Conservation (phyloP, 345 rosid genomes). For the Carallia pectinifolia region DNA sequence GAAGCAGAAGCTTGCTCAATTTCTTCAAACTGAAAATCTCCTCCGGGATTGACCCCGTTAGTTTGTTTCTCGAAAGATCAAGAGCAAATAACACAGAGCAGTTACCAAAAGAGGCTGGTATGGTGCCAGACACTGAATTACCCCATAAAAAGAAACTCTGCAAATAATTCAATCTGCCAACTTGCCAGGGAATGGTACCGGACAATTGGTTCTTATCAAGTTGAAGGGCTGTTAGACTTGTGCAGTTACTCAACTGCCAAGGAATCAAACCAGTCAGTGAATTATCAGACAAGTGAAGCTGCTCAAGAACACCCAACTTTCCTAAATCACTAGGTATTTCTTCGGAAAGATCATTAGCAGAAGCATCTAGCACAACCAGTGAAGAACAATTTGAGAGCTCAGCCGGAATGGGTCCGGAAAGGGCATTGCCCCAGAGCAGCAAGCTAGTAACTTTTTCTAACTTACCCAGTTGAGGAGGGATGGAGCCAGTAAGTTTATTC, state of each 20-base stretch:
- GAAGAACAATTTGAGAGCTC: slow-evolving; percentile 88
- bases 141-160: slow-evolving; percentile 96
- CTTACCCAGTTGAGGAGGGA: slow-evolving; percentile 75
- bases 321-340: slow-evolving; percentile 80
- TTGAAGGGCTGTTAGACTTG: slow-evolving; percentile 82
- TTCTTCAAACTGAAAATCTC: slow-evolving; percentile 77
- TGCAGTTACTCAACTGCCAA: slow-evolving; percentile 76
- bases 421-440: slow-evolving; percentile 83
- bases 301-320: slow-evolving; percentile 69
- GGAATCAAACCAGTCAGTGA: slow-evolving; percentile 67
- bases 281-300: slow-evolving; percentile 95
- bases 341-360: slow-evolving; percentile 78
- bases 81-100: slow-evolving; percentile 72
- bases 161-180: slow-evolving; percentile 66
- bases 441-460: slow-evolving; percentile 87
- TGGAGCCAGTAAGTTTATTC: slow-evolving; percentile 90
- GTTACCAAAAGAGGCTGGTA: slow-evolving; percentile 81
- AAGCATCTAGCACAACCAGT: slow-evolving; percentile 85
- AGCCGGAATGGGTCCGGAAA: slow-evolving; percentile 73
- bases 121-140: slow-evolving; percentile 74
- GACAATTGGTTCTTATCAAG: slow-evolving; percentile 84
- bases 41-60: slow-evolving; percentile 77
- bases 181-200: slow-evolving; percentile 71
- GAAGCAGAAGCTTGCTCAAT: slow-evolving; percentile 89
- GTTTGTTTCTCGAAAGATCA: slow-evolving; percentile 89